Percentiles rank a stretch among this genome's conserved stretches.
These are phyloP conservation scores for Macrolepiota dolichaula DNA, from an alignment of 768 basidiomycete genomes.

Conservation along the genomic window DNA sequence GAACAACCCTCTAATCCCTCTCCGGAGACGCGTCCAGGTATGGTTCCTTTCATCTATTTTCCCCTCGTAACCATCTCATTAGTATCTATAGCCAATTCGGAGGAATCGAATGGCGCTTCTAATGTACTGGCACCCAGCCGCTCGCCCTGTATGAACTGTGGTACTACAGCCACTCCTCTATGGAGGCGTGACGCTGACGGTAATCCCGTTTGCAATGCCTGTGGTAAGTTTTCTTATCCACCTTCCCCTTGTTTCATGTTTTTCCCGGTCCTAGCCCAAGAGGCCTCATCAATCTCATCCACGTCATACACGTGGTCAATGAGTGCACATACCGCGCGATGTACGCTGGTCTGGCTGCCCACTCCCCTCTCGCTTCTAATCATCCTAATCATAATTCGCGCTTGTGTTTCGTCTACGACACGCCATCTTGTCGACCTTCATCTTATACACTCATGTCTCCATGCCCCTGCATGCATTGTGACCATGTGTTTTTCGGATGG, in stretches of 20 bases:
- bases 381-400: constrained; percentile 8
- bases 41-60: neutral
- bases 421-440: neutral
- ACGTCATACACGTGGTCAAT: constrained; percentile 11
- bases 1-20: constrained; percentile 19
- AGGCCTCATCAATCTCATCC: constrained; percentile 8
- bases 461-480: neutral
- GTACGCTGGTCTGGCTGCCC: neutral
- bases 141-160: constrained; percentile 69
- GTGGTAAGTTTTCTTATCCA: constrained; percentile 60
- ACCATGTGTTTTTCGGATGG: constrained; percentile 2
- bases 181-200: constrained; percentile 84
- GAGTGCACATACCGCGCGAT: constrained; percentile 6
- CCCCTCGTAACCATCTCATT: constrained; percentile 6
- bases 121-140: constrained; percentile 32
- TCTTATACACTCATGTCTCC: constrained; percentile 2
- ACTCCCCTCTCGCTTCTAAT: constrained; percentile 6
- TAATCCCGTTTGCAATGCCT: constrained; percentile 85
- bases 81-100: constrained; percentile 17
- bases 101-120: constrained; percentile 23
- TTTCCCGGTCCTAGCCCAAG: constrained; percentile 13
- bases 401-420: constrained; percentile 10
- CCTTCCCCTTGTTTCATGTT: constrained; percentile 19
- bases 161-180: constrained; percentile 73
- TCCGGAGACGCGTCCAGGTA: constrained; percentile 25